Conservation (phyloP, 2,329 filamentous ascomycete species). For the Elsinoe batatas region DNA sequence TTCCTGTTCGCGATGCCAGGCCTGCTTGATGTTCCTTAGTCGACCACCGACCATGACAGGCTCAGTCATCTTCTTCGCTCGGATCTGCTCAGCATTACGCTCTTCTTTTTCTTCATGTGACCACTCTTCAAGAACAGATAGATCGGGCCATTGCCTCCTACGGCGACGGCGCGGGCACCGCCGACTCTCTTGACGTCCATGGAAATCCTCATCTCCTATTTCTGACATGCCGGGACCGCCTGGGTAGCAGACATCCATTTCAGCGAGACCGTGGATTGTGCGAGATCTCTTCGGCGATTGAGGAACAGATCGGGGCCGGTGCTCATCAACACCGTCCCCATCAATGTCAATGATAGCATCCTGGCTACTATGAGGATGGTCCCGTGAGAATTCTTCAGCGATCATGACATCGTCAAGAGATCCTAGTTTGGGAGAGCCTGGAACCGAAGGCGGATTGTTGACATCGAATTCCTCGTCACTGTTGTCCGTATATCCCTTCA, state of each 20-base stretch:
- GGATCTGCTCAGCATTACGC: constrained; percentile 62
- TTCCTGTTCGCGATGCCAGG: constrained; percentile 81
- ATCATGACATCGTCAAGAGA: constrained; percentile 58
- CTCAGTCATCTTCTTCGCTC: constrained; percentile 86
- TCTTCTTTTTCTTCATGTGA: constrained; percentile 81
- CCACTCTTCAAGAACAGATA: constrained; percentile 80
- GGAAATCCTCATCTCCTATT: constrained; percentile 63
- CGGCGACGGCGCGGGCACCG: constrained; percentile 43
- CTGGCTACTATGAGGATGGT: constrained; percentile 27
- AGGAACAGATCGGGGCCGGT: constrained; percentile 29
- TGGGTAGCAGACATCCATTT: constrained; percentile 90
- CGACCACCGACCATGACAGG: constrained; percentile 86
- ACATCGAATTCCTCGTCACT: constrained; percentile 45
- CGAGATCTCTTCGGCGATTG: constrained; percentile 41
- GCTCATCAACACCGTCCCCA: constrained; percentile 23
- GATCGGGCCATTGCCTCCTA: constrained; percentile 69
- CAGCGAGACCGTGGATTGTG: constrained; percentile 54
- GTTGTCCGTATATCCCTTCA: constrained; percentile 9
- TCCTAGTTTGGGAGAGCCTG: constrained; percentile 47
- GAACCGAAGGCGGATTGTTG: constrained; percentile 56
- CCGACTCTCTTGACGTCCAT: constrained; percentile 26
- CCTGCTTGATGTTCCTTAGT: constrained; percentile 63
- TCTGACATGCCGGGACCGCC: constrained; percentile 63
- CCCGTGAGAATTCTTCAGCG: constrained; percentile 48
- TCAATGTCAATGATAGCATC: constrained; percentile 45